phyloP scores from a whole-genome alignment of 2,329 filamentous ascomycete genomes.

The Byssoonygena ceratinophila region DNA sequence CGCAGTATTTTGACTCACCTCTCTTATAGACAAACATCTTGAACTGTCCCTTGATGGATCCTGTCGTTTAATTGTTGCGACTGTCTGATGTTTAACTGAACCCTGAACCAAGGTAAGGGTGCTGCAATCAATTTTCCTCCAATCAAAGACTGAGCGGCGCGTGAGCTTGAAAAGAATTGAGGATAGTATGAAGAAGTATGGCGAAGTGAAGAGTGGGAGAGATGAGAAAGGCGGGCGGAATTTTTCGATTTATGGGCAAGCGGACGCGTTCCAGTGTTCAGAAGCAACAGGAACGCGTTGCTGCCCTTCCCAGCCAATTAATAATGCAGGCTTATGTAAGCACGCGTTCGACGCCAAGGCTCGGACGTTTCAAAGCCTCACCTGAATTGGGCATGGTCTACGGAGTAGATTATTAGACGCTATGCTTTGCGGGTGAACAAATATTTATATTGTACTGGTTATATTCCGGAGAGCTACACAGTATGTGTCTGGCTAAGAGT shows the following conservation, averaged over 20 bases:
- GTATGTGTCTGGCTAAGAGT: neutral
- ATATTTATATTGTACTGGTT: neutral
- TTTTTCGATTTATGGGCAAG: slow-evolving; percentile 2
- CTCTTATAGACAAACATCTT: slow-evolving; percentile 55
- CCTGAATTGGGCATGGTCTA: neutral
- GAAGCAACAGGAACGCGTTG: slow-evolving; percentile 7
- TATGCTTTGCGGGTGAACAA: no score
- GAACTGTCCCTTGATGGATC: slow-evolving; percentile 11
- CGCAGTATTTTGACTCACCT: slow-evolving; percentile 37
- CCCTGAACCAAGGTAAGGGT: no score
- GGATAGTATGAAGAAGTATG: slow-evolving; percentile 2
- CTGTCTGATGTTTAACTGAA: no score
- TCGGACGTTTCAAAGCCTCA: no score
- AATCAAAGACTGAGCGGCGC: neutral
- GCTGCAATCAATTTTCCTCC: neutral
- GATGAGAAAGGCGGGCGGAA: slow-evolving; percentile 1
- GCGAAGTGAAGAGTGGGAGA: neutral
- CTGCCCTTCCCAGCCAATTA: neutral
- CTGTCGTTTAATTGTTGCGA: neutral
- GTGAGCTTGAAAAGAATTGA: neutral
- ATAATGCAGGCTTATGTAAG: neutral
- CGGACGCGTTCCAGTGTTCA: slow-evolving; percentile 8
- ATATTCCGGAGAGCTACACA: neutral
- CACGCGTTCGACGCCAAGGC: slow-evolving; percentile 1
- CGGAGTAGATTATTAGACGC: no score